Conservation (phyloP, 306 rosid species). For the Vigna unguiculata region DNA sequence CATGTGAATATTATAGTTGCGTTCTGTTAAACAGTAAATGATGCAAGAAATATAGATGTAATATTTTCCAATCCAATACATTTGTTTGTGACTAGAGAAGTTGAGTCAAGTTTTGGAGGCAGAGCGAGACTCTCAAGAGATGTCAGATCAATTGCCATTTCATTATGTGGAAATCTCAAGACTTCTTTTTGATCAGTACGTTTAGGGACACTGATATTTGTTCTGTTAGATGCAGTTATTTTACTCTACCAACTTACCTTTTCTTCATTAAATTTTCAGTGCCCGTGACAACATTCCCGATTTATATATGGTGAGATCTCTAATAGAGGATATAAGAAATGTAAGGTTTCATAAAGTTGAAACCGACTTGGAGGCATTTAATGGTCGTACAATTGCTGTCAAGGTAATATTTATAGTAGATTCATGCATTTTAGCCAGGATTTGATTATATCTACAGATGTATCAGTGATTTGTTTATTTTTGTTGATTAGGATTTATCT, state of each 20-base stretch:
- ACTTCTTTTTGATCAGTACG: conserved; percentile 83
- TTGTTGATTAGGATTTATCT: background rate
- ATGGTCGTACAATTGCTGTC: conserved; percentile 89
- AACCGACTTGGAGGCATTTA: conserved; percentile 85
- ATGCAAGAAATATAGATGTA: conserved; percentile 2
- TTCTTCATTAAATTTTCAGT: conserved; percentile 51
- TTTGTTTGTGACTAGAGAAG: conserved; percentile 62
- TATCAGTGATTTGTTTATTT: background rate
- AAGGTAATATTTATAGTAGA: conserved; percentile 60
- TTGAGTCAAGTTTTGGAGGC: conserved; percentile 89
- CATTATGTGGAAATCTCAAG: conserved; percentile 94
- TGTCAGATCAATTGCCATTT: conserved; percentile 86
- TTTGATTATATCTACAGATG: conserved; percentile 22
- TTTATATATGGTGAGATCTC: conserved; percentile 87
- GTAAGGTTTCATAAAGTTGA: conserved; percentile 95
- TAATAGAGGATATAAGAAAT: conserved; percentile 89
- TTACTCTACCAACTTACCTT: conserved; percentile 28
- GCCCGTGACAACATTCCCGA: conserved; percentile 85
- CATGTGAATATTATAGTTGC: conserved; percentile 14
- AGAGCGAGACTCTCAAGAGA: conserved; percentile 86
- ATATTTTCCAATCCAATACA: conserved; percentile 35
- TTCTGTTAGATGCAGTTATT: conserved; percentile 32
- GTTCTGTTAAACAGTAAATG: background rate
- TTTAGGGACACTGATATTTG: conserved; percentile 27
- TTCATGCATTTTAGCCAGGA: background rate